Evolutionary conservation across 2,329 filamentous ascomycete species (phyloP), one percentile per base, ranked within the genome.

Genomic region (Achaetomium macrosporum): DNA sequence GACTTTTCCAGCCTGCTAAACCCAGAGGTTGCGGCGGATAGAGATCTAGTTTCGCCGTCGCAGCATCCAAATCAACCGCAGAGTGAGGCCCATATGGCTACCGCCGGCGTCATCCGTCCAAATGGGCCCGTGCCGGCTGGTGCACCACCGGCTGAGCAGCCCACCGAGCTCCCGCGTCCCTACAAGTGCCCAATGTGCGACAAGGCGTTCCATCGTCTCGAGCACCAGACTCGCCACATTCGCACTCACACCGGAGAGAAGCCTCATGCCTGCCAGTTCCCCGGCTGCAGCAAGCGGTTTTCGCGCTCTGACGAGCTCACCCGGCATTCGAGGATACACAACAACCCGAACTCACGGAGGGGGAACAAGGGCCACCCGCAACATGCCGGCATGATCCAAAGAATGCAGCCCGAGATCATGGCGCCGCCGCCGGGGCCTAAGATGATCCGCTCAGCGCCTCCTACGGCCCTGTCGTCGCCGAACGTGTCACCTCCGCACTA

Each of bases 131-230:
- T 84, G 44, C 81, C 83, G 42, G 50, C 42, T 15, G 77, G 76
- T 59, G 79, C 84, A 54, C 82, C 88, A 65, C 64, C 75, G 58
- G 63, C 81, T 71, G 71, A 89, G 78, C 76, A 72, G 54, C 59
- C 68, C 45, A 73, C 71, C 59, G 92, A 97, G 71, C 82, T 97
- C 50, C 93, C 93, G 55, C 85, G 93, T 52, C 92, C 92, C 0
- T 99, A 99, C 83, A 97, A 97, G 77, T 99, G 92, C 72, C 91
- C 92, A 56, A 82, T 99, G 58, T 99, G 93, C 76, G 92, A 96
- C 66, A 95, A 96, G 79, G 92, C 93, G 56, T 99, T 99, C 75
- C 93, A 97, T 77, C 90, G 93, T 58, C 80, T 99, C 40, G 92
- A 97, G 76, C 92, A 97, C 71, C 92, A 96, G 78, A 84, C 81